Evolutionary conservation across 176 grass and related monocot species (phyloP), one percentile per base, ranked within the genome.

Genomic region (Avena atlantica): DNA sequence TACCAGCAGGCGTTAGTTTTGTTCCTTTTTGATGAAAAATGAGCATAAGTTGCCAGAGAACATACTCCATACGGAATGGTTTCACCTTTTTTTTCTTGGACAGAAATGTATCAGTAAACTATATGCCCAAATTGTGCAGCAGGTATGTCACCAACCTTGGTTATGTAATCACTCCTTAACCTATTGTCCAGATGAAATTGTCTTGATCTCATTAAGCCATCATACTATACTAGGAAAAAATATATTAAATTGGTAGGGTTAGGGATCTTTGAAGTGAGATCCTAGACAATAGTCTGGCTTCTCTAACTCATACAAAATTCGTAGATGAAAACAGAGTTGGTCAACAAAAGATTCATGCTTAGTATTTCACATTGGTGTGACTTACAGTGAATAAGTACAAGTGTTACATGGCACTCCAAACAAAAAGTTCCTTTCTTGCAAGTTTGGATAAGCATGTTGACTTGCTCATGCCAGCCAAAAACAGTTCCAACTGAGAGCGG

Each of bases 191-290:
- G 21, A 83, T 73, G 52, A 79, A 21, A 55, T 72, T 64, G 47
- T 56, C 63, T 81, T 15, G 48, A 55, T 73, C 15, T 78, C 82
- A 79, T 73, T 24, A 76, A 76, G 73, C 7, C 40, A 73, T 79
- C 40, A 75, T 57, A 49, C 31, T 14, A 58, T 56, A 29, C 27
- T 59, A 68, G 40, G 60, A 4, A 29, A 65, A 74, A 53, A 42
- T 78, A 59, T 44, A 29, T 78, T 86, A 78, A 63, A 40, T 44
- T 90, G 42, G 27, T 82, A 70, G 14, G 36, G 59, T 2, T 75
- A 58, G 16, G 83, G 62, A 70, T 77, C 70, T 81, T 69, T 78
- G 81, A 76, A 82, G 88, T 82, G 78, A 78, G 83, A 86, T 90
- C 51, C 88, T 78, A 78, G 71, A 42, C 27, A 90, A 4, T 86